These are phyloP conservation scores for Pseudocercospora fijiensis DNA, from an alignment of 2,329 filamentous ascomycete genomes.

Conservation along the genomic window DNA sequence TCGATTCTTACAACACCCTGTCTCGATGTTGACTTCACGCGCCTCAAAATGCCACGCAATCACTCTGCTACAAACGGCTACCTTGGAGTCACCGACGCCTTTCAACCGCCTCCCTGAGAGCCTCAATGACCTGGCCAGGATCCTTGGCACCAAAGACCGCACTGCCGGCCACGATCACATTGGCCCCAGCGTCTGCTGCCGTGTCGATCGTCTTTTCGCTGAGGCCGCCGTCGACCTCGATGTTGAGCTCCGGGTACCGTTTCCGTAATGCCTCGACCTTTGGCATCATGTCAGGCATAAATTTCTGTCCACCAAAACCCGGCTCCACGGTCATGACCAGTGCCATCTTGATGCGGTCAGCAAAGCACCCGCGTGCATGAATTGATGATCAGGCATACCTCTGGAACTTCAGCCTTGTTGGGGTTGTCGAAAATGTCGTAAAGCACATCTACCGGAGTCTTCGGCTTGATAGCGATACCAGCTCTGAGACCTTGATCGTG, in stretches of 20 bases:
- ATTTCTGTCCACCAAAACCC: slow-evolving; percentile 96
- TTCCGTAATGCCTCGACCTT: slow-evolving; percentile 83
- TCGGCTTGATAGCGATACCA: slow-evolving; percentile 93
- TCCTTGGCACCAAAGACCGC: slow-evolving; percentile 93
- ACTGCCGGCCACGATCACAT: slow-evolving; percentile 95
- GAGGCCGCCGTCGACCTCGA: slow-evolving; percentile 93
- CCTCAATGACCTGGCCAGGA: slow-evolving; percentile 79
- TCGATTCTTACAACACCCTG: neutral
- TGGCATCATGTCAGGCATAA: slow-evolving; percentile 93
- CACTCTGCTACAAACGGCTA: slow-evolving; percentile 22
- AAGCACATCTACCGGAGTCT: slow-evolving; percentile 84
- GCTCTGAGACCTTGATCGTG: slow-evolving; percentile 85
- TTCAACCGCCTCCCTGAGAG: slow-evolving; percentile 77
- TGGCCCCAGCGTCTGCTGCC: slow-evolving; percentile 91
- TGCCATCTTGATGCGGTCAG: slow-evolving; percentile 69
- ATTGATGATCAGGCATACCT: slow-evolving; percentile 64
- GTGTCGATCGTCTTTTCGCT: slow-evolving; percentile 87
- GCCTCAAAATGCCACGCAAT: neutral
- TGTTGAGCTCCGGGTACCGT: slow-evolving; percentile 88
- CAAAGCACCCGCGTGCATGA: neutral
- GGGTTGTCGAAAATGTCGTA: slow-evolving; percentile 81
- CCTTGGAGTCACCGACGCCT: slow-evolving; percentile 46
- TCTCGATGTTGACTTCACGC: neutral
- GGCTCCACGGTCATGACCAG: slow-evolving; percentile 98
- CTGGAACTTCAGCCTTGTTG: slow-evolving; percentile 73